Evolutionary conservation across 1,284 basidiomycete species (phyloP).

Genomic region (Cystobasidium sp.): DNA sequence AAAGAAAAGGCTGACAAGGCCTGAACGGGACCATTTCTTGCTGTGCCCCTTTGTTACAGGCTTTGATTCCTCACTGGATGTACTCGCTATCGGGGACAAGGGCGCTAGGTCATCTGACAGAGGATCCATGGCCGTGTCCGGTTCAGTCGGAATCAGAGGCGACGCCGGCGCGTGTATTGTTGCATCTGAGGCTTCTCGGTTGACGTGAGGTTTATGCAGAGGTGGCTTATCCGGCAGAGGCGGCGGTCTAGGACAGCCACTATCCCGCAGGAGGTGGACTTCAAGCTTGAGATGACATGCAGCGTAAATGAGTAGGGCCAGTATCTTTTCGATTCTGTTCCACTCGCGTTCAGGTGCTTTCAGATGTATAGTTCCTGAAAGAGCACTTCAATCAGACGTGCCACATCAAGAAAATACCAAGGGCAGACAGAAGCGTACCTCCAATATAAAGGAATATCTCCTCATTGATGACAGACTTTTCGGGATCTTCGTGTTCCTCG

Average conservation of each 20-base stretch:
- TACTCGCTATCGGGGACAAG: slow-evolving; percentile 10
- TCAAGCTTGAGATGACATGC: slow-evolving; percentile 37
- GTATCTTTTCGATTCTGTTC: slow-evolving; percentile 32
- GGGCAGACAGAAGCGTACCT: neutral
- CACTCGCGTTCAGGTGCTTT: slow-evolving; percentile 32
- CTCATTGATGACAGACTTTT: slow-evolving; percentile 21
- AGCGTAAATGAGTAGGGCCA: slow-evolving; percentile 19
- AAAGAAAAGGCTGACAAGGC: slow-evolving; percentile 18
- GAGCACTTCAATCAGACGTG: neutral
- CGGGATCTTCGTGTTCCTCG: slow-evolving; percentile 7
- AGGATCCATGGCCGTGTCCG: neutral
- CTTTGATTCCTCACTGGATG: neutral
- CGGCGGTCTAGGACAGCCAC: slow-evolving; percentile 17
- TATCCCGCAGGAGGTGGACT: slow-evolving; percentile 14
- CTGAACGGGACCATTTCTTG: slow-evolving; percentile 23
- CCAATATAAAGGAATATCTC: slow-evolving; percentile 17
- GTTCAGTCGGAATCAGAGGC: neutral
- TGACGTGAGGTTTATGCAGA: neutral
- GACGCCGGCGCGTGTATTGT: slow-evolving; percentile 2
- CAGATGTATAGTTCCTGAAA: slow-evolving; percentile 14
- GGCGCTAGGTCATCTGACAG: neutral
- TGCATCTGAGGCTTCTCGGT: slow-evolving; percentile 6
- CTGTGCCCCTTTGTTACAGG: neutral
- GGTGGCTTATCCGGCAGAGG: slow-evolving; percentile 1
- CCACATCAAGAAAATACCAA: neutral